Percentiles rank a stretch among this genome's conserved stretches.
Evolutionary conservation across 1,139 yeast genomes (phyloP).

Genomic region (Blastobotrys aristatus): DNA sequence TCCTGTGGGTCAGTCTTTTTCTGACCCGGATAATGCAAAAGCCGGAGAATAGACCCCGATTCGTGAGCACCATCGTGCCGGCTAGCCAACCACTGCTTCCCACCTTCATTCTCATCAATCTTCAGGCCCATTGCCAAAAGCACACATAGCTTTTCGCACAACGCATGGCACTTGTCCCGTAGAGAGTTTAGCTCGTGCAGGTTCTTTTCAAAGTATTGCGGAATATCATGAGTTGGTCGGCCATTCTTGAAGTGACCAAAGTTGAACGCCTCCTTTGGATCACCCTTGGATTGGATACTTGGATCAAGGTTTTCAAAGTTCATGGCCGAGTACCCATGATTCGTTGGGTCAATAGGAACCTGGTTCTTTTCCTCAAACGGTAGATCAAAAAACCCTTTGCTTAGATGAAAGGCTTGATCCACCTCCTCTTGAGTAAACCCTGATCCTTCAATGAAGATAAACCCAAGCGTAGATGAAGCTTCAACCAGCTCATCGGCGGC

Average conservation of each 20-base stretch:
- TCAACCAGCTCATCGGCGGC: slow-evolving; percentile 51
- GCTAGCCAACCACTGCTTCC: slow-evolving; percentile 56
- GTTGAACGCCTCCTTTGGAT: slow-evolving; percentile 55
- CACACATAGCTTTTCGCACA: slow-evolving; percentile 32
- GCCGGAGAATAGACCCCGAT: slow-evolving; percentile 61
- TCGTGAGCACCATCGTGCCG: slow-evolving; percentile 43
- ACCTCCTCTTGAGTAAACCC: slow-evolving; percentile 57
- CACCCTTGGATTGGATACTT: slow-evolving; percentile 44
- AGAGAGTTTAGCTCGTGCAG: slow-evolving; percentile 29
- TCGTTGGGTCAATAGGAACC: slow-evolving; percentile 45
- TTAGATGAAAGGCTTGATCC: slow-evolving; percentile 46
- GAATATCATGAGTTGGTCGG: slow-evolving; percentile 40
- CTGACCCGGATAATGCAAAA: slow-evolving; percentile 66
- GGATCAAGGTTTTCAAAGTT: slow-evolving; percentile 51
- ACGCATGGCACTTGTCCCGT: slow-evolving; percentile 41
- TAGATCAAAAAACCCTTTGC: slow-evolving; percentile 52
- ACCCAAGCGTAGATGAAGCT: slow-evolving; percentile 68
- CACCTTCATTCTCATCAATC: slow-evolving; percentile 46
- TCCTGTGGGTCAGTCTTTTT: slow-evolving; percentile 47
- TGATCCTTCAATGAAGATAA: slow-evolving; percentile 68
- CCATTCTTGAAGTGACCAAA: slow-evolving; percentile 32
- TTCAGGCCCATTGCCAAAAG: slow-evolving; percentile 57
- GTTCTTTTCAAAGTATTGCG: slow-evolving; percentile 30
- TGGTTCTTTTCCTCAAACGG: slow-evolving; percentile 47
- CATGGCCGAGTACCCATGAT: slow-evolving; percentile 59